These are phyloP conservation scores for Alternaria novae-zelandiae DNA, from an alignment of 2,329 filamentous ascomycete species.

Conservation along the genomic window DNA sequence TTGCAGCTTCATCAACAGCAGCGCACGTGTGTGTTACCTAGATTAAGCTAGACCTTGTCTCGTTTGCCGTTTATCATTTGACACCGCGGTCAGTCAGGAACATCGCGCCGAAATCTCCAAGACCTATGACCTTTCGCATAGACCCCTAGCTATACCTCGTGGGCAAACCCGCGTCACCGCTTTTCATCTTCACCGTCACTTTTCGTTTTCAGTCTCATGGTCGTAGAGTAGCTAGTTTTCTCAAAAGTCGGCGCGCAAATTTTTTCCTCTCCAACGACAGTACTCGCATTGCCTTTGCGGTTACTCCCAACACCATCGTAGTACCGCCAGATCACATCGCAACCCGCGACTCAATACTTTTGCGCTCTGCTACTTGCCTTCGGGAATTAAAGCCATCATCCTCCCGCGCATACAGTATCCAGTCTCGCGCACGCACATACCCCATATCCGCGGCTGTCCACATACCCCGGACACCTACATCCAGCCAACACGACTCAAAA, in stretches of 20 bases:
- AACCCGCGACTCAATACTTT: conserved; percentile 8
- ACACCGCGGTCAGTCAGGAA: conserved; percentile 1
- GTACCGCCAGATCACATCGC: conserved; percentile 8
- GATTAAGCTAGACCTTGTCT: conserved; percentile 17
- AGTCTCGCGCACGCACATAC: conserved; percentile 13
- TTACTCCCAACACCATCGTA: conserved; percentile 3
- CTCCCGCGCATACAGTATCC: background rate
- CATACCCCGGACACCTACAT: conserved; percentile 14
- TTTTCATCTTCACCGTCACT: conserved; percentile 11
- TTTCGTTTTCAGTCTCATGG: background rate
- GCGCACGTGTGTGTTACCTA: conserved; percentile 18
- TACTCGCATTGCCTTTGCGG: conserved; percentile 15
- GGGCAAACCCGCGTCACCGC: conserved; percentile 5
- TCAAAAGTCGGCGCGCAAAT: conserved; percentile 3
- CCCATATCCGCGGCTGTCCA: conserved; percentile 1
- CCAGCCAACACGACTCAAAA: background rate
- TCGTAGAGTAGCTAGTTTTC: background rate
- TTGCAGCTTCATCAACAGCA: conserved; percentile 12
- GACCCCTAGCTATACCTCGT: background rate
- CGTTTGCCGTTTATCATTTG: conserved; percentile 9
- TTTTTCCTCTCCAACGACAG: conserved; percentile 8
- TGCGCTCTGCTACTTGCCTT: conserved; percentile 9
- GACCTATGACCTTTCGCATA: background rate
- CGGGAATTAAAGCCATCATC: background rate
- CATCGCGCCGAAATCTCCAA: conserved; percentile 9